phyloP scores from a whole-genome alignment of 352 stramenopile genomes.

The Pythium myriotylum region DNA sequence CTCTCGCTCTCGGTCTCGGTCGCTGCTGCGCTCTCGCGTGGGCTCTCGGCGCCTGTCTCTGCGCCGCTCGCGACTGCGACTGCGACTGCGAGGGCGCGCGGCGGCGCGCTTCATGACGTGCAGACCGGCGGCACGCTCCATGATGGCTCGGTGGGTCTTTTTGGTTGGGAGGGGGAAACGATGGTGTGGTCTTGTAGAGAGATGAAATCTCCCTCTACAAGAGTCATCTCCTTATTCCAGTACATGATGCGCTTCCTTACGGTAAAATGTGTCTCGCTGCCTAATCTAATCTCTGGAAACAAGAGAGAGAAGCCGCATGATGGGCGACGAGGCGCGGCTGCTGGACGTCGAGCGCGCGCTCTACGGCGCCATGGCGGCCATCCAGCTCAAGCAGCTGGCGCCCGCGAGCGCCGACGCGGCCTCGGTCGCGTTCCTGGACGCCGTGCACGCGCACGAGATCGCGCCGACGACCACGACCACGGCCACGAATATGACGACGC shows the following conservation, averaged over 20 bases:
- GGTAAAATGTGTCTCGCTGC: too few species aligned
- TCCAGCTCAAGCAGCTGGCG: constrained; percentile 17
- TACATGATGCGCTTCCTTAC: too few species aligned
- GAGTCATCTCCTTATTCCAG: background rate
- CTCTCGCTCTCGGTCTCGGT: constrained; percentile 1
- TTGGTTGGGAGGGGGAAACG: too few species aligned
- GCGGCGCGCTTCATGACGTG: constrained; percentile 39
- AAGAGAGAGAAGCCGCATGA: background rate
- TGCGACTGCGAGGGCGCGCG: too few species aligned
- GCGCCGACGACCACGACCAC: background rate
- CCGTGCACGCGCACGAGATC: background rate
- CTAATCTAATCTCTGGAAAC: too few species aligned
- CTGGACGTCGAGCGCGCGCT: constrained; percentile 13
- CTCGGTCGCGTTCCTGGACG: background rate
- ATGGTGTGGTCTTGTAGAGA: too few species aligned
- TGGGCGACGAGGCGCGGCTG: constrained; percentile 4
- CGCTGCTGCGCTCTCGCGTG: constrained; percentile 11
- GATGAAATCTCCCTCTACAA: background rate
- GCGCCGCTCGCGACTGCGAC: too few species aligned
- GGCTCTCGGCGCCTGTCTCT: constrained; percentile 12
- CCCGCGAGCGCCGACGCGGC: background rate
- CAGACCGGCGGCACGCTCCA: constrained; percentile 26
- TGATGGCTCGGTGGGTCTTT: background rate
- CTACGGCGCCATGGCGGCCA: constrained; percentile 10
- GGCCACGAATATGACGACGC: background rate